Percentiles rank a stretch among this genome's conserved stretches.
phyloP scores from a whole-genome alignment of 1,284 basidiomycete genomes.

The Moniliophthora roreri region DNA sequence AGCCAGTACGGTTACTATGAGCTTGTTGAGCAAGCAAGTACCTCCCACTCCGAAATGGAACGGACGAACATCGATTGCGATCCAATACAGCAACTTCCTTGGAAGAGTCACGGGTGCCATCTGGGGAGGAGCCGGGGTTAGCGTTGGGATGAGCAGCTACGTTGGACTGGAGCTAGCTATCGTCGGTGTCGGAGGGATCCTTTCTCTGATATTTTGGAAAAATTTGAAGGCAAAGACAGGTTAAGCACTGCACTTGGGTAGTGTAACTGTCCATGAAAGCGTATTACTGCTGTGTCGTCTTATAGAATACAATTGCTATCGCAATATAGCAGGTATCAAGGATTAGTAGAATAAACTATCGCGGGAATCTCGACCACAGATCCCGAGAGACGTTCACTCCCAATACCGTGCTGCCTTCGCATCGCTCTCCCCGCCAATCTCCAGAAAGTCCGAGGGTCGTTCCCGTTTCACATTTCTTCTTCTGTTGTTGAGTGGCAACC shows the following conservation, averaged over 20 bases:
- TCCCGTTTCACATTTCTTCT: conserved; percentile 76
- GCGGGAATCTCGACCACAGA: no score
- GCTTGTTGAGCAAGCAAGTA: conserved; percentile 65
- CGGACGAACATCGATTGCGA: conserved; percentile 49
- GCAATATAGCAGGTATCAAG: no score
- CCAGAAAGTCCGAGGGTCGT: conserved; percentile 78
- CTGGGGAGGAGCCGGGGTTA: conserved; percentile 66
- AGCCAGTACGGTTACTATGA: conserved; percentile 64
- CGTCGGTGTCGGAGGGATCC: conserved; percentile 54
- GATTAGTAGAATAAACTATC: no score
- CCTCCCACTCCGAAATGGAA: conserved; percentile 55
- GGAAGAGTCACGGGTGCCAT: conserved; percentile 65
- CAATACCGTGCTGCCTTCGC: conserved; percentile 70
- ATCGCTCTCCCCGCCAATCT: conserved; percentile 63
- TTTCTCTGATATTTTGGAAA: conserved; percentile 59
- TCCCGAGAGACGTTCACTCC: no score
- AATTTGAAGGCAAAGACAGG: conserved; percentile 67
- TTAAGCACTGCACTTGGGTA: conserved; percentile 21
- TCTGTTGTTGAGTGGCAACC: conserved; percentile 76
- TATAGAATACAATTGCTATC: neutral
- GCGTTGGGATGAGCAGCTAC: conserved; percentile 63
- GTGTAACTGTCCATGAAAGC: no score
- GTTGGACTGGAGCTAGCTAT: conserved; percentile 62
- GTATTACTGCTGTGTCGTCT: no score
- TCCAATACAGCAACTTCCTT: conserved; percentile 68